Base-by-base conservation (phyloP, 75 land plant species). In the Sequoiadendron giganteum region DNA sequence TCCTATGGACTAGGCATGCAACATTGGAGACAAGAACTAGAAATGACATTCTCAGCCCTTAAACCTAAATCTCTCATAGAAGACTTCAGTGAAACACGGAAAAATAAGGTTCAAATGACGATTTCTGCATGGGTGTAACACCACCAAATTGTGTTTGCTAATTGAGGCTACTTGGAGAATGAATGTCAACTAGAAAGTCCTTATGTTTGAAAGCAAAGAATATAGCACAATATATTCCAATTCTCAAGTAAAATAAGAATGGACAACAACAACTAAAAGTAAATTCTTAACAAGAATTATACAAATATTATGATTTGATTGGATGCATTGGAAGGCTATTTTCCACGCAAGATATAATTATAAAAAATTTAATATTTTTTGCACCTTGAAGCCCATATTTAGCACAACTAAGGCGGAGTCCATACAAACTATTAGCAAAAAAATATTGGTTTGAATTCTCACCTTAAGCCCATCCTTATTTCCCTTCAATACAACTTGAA, bases 381-480 rank as follows among this genome's bases (percentile, higher is more conserved):
- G 54, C 30, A 43, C 3, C 48, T n/a, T 82, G 34, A 82, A 47
- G 32, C 34, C 32, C 30, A 8, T 48, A 72, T 34, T 48, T 34
- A 85, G 30, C 19, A 85, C 73, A 88, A 15, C 40, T 10, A 85
- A 85, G 47, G 19, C 0, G 32, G 15, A 45, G 40, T 48, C 1
- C 11, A 15, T n/a, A 48, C 40, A 18, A 65, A 48, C 87, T 25
- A n/a, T 45, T 82, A 42, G 32, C 5, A 47, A 19, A 21, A 82
- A 25, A 28, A 3, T n/a, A 82, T 42, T 45, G 34, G 84, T 42
- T 1, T 82, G 5, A 82, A 82, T 82, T 82, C 78, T 83, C 89
- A 98, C 99, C 99, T 98, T 98, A 76, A 97, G 88, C 30, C 99
- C 99, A 87, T 98, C 96, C 85, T 91, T 97, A 85, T 98, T 98